phyloP scores from a whole-genome alignment of 495 filamentous ascomycete genomes.

The Glonium stellatum region DNA sequence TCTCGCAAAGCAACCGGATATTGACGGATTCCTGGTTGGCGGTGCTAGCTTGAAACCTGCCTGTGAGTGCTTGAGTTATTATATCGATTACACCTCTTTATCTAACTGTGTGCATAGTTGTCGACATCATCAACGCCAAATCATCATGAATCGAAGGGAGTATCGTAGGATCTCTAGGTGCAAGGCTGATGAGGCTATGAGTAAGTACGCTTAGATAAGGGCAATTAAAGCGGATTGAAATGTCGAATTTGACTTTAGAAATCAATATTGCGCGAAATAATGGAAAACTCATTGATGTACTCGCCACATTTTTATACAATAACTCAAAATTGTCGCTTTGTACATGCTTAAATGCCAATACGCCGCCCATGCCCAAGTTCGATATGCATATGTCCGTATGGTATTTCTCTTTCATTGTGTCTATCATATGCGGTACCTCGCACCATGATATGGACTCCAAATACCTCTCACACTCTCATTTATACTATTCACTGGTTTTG shows the following conservation, averaged over 20 bases:
- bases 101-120: slow-evolving; percentile 41
- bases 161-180: background rate
- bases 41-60: slow-evolving; percentile 98
- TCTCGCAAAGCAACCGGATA: slow-evolving; percentile 81
- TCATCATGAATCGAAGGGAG: slow-evolving; percentile 29
- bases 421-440: slow-evolving; percentile 22
- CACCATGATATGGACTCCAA: slow-evolving; percentile 88
- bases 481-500: slow-evolving; percentile 75
- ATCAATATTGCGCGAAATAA: background rate
- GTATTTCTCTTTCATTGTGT: background rate
- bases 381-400: background rate
- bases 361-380: slow-evolving; percentile 7
- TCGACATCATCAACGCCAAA: slow-evolving; percentile 61
- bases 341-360: slow-evolving; percentile 4
- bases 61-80: slow-evolving; percentile 53
- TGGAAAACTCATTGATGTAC: background rate
- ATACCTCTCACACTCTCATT: slow-evolving; percentile 92
- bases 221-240: background rate
- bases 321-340: background rate
- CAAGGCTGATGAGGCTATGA: background rate
- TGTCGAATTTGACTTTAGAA: background rate
- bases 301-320: slow-evolving; percentile 5
- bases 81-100: background rate
- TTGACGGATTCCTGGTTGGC: slow-evolving; percentile 97
- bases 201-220: background rate